Percentiles rank a stretch among this genome's conserved stretches.
phyloP scores from a whole-genome alignment of 2,329 filamentous ascomycete genomes.

The Microdochium nivale region DNA sequence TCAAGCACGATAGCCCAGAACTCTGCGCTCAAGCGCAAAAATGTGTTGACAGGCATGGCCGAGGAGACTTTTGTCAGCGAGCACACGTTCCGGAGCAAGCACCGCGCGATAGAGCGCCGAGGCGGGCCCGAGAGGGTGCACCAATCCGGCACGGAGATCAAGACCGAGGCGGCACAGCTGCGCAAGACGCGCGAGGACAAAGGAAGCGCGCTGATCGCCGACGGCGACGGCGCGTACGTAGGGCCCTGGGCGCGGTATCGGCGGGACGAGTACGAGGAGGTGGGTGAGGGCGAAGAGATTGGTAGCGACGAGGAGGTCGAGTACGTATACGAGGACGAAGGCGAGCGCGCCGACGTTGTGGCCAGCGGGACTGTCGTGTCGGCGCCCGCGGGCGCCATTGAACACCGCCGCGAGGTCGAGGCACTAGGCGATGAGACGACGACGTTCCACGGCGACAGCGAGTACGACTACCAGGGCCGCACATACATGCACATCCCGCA shows the following conservation, averaged over 20 bases:
- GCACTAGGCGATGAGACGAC: constrained; percentile 66
- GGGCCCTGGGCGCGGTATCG: constrained; percentile 90
- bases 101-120: constrained; percentile 70
- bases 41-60: constrained; percentile 76
- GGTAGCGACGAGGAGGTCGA: constrained; percentile 74
- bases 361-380: constrained; percentile 54
- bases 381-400: constrained; percentile 45
- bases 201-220: constrained; percentile 73
- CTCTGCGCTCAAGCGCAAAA: constrained; percentile 59
- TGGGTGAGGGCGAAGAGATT: constrained; percentile 66
- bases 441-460: constrained; percentile 73
- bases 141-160: constrained; percentile 47
- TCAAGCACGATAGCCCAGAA: constrained; percentile 24
- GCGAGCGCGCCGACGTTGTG: constrained; percentile 58
- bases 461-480: constrained; percentile 89
- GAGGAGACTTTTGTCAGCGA: constrained; percentile 87
- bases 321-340: constrained; percentile 67
- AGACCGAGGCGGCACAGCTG: constrained; percentile 61
- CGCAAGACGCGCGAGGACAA: constrained; percentile 74
- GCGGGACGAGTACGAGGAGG: constrained; percentile 63
- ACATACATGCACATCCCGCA: constrained; percentile 98
- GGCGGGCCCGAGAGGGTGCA: constrained; percentile 49
- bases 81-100: constrained; percentile 78
- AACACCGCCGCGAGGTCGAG: constrained; percentile 48
- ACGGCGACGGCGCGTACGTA: constrained; percentile 81